Evolutionary conservation across 352 stramenopile genomes (phyloP), one percentile per base, ranked within the genome.

Genomic region (Pythium oligandrum): DNA sequence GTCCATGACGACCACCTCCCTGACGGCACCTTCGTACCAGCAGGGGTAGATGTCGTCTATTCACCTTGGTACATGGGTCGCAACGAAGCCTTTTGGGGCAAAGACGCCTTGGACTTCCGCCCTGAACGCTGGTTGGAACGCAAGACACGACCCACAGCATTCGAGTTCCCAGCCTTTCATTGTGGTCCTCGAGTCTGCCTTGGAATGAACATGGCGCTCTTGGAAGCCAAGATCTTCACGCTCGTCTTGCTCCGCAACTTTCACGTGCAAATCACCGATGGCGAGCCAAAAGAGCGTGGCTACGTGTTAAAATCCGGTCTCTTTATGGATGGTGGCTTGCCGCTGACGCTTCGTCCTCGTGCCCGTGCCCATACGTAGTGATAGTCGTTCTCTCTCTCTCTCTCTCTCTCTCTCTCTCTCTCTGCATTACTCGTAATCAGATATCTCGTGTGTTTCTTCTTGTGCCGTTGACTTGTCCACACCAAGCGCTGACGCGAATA

Each of bases 1-100:
- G 67, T 88, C 3, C 40, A 68, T 2, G 83, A 89, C 59, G 80
- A 93, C 44, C 57, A 78, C 6, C 49, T 88, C 5, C 83, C 80
- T 2, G 81, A 91, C 47, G 78, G 79, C 7, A 90, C 78, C 4
- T 86, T 86, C 44, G 74, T 95, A 0, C 74, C 73, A 12, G 73
- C 74, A 12, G 84, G 82, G 17, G 70, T 69, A 2, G 74, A 83
- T 9, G 39, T 92, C 10, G 67, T 82, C 36, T 94, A 88, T 62
- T 78, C 70, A 46, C 79, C 83, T 32, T 95, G 79, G 68, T 80
- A 63, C 44, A 94, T 93, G 81, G 83, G 82, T 0, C 75, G 82
- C 43, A 60, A 81, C 38, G 60, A 67, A 8, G 42, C 55, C 8
- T 37, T 83, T 12, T 93, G 84, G 82, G 68, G 68, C 12, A 48